Percentiles rank a stretch among this genome's conserved stretches.
Conservation (phyloP, 768 basidiomycete genomes). For the Podaxis pistillaris region DNA sequence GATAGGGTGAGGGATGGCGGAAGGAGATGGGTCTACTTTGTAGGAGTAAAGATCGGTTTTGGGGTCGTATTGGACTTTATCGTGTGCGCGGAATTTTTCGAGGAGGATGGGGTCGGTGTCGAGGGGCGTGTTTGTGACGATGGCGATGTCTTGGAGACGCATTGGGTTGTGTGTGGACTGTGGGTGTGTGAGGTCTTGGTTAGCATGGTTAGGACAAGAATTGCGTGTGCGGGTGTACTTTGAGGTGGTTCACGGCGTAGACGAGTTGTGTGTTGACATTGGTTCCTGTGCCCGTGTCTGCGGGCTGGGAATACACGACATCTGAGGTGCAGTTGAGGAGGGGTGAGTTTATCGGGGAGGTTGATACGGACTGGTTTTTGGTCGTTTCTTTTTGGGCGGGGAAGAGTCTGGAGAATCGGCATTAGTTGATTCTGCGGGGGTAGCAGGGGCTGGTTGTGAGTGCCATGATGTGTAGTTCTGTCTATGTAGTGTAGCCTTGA, state of each 20-base stretch:
- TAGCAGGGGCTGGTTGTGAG: constrained; percentile 48
- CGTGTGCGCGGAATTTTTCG: constrained; percentile 81
- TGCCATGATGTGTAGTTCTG: constrained; percentile 80
- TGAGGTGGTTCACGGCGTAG: constrained; percentile 80
- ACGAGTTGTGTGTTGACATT: constrained; percentile 88
- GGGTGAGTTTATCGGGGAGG: constrained; percentile 13
- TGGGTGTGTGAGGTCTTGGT: background rate
- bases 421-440: constrained; percentile 16
- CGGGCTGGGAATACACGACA: constrained; percentile 83
- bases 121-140: constrained; percentile 75
- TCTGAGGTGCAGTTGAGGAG: constrained; percentile 36
- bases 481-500: constrained; percentile 61
- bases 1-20: background rate
- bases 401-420: constrained; percentile 26
- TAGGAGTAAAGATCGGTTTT: constrained; percentile 87
- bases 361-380: constrained; percentile 57
- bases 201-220: background rate
- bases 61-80: constrained; percentile 74
- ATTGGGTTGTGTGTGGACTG: constrained; percentile 75
- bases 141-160: constrained; percentile 84
- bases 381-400: constrained; percentile 56
- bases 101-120: constrained; percentile 68
- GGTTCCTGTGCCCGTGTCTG: constrained; percentile 76
- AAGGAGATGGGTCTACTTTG: constrained; percentile 47
- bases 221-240: constrained; percentile 40